Conservation (phyloP, 2,329 filamentous ascomycete species). For the Westerdykella sp. region DNA sequence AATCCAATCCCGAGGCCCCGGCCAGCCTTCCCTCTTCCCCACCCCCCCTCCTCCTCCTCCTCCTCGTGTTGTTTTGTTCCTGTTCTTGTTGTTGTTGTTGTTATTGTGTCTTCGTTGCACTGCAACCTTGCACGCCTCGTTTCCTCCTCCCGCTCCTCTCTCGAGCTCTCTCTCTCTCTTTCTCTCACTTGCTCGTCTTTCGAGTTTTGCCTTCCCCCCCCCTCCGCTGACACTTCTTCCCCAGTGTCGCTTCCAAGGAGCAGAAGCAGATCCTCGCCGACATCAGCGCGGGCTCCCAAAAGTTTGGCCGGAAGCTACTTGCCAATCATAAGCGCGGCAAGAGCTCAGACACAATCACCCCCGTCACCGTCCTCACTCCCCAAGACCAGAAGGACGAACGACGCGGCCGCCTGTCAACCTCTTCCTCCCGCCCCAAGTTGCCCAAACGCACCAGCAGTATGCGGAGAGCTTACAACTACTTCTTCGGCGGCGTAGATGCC, state of each 20-base stretch:
- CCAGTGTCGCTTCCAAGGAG: conserved; percentile 30
- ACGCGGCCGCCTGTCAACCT: conserved; percentile 30
- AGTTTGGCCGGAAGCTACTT: conserved; percentile 30
- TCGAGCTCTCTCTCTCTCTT: conserved; percentile 1
- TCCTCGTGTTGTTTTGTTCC: neutral
- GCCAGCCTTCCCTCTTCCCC: neutral
- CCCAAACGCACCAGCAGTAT: conserved; percentile 36
- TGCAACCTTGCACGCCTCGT: neutral
- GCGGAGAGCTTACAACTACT: conserved; percentile 38
- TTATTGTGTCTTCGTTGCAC: too few relatives aligned
- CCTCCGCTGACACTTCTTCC: neutral
- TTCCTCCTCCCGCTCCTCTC: conserved; percentile 3
- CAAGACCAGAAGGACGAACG: conserved; percentile 20
- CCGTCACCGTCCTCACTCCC: conserved; percentile 22
- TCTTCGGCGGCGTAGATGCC: conserved; percentile 27
- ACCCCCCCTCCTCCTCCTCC: neutral
- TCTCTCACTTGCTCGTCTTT: neutral
- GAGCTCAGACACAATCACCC: conserved; percentile 22
- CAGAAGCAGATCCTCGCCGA: conserved; percentile 37
- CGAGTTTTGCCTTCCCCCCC: neutral
- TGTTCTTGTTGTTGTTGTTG: conserved; percentile 1
- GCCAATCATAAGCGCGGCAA: conserved; percentile 18
- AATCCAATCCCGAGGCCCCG: neutral
- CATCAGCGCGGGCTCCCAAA: conserved; percentile 34
- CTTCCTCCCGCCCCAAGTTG: conserved; percentile 22